phyloP scores from a whole-genome alignment of 371 early-diverging fungal species.

The Chytridium lagenaria region DNA sequence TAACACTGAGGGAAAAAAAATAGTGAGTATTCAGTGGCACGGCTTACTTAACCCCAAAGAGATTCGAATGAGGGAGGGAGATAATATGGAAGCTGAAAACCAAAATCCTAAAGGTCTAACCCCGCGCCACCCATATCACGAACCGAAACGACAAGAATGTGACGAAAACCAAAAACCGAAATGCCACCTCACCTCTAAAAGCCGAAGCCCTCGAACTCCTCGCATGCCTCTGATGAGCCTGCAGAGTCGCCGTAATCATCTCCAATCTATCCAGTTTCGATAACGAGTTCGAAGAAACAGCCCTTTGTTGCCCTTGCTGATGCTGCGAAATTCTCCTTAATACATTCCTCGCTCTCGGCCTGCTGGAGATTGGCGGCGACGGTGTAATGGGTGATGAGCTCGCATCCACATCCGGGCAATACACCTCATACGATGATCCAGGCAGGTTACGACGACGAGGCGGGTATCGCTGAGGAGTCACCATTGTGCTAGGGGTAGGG shows the following conservation, averaged over 20 bases:
- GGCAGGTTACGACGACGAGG: neutral
- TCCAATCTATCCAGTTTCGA: neutral
- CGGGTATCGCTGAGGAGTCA: neutral
- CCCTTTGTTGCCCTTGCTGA: neutral
- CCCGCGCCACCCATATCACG: no score
- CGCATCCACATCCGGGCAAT: neutral
- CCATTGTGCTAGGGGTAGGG: neutral
- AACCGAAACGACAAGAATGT: no score
- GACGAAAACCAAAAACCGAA: neutral
- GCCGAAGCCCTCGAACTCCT: neutral
- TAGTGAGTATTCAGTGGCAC: neutral
- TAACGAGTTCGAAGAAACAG: no score
- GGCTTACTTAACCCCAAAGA: neutral
- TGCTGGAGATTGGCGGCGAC: neutral
- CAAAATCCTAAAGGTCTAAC: neutral
- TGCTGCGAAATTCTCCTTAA: no score
- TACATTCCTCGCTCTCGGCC: neutral
- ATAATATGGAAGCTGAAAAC: neutral
- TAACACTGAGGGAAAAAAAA: neutral
- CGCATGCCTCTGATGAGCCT: neutral
- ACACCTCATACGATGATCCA: slow-evolving; percentile 3
- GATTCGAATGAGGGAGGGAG: neutral
- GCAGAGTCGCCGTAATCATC: neutral
- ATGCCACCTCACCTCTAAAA: neutral
- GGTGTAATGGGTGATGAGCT: neutral